These are phyloP conservation scores for Termitomyces titanicus DNA, from an alignment of 768 basidiomycete species.

Conservation along the genomic window DNA sequence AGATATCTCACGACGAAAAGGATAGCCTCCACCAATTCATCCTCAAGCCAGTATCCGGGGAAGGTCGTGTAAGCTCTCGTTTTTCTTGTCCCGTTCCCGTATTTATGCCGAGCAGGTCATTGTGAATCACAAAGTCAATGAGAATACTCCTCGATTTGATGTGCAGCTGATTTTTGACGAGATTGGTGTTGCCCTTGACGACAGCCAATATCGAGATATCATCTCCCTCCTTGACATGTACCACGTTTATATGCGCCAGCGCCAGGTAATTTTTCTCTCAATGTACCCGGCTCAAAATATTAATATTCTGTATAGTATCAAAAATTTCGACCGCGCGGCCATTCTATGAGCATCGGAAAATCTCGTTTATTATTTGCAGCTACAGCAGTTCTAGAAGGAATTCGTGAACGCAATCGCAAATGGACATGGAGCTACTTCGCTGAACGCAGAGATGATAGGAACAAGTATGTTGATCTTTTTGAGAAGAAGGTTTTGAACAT, in stretches of 20 bases:
- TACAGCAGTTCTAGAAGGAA: constrained; percentile 74
- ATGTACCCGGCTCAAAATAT: constrained; percentile 3
- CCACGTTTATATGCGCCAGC: constrained; percentile 87
- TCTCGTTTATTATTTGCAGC: constrained; percentile 78
- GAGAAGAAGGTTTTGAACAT: constrained; percentile 64
- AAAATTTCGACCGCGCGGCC: constrained; percentile 69
- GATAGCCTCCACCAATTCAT: constrained; percentile 84
- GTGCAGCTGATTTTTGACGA: constrained; percentile 87
- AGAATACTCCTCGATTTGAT: constrained; percentile 79
- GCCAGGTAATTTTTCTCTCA: constrained; percentile 48
- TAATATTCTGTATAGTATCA: constrained; percentile 58
- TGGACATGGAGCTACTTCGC: constrained; percentile 95
- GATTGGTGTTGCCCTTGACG: constrained; percentile 88
- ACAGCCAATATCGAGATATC: constrained; percentile 90
- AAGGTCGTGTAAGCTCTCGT: constrained; percentile 68
- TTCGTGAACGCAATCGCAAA: constrained; percentile 75
- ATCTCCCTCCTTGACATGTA: constrained; percentile 96
- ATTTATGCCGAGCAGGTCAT: constrained; percentile 48
- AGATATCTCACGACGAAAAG: constrained; percentile 47
- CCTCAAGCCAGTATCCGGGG: constrained; percentile 91
- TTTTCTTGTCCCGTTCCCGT: background rate
- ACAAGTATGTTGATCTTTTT: constrained; percentile 80
- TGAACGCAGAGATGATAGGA: constrained; percentile 84
- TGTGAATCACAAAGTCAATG: constrained; percentile 76
- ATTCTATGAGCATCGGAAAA: constrained; percentile 54